These are phyloP conservation scores for Agaricus subrufescens DNA, from an alignment of 768 basidiomycete genomes.

Conservation along the genomic window DNA sequence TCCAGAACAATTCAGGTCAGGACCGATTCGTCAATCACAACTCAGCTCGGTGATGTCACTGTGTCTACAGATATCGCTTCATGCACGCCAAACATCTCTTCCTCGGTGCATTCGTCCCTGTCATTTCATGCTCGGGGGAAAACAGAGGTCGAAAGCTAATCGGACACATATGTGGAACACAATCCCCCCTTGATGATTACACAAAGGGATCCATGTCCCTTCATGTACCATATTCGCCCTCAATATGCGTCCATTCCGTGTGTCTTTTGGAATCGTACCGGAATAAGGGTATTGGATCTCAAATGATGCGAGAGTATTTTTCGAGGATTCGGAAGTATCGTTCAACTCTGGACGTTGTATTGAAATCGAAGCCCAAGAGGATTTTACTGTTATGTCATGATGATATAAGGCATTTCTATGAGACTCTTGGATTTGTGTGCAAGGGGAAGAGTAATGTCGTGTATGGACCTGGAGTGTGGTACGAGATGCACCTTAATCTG, in stretches of 20 bases:
- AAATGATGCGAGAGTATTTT: slow-evolving; percentile 58
- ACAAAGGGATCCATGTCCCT: slow-evolving; percentile 65
- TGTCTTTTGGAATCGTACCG: slow-evolving; percentile 42
- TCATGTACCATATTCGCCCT: slow-evolving; percentile 46
- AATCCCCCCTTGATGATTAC: slow-evolving; percentile 44
- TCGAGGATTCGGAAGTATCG: slow-evolving; percentile 32
- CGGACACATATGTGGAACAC: slow-evolving; percentile 63
- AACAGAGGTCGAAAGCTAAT: slow-evolving; percentile 37
- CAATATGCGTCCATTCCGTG: slow-evolving; percentile 69
- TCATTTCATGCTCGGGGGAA: slow-evolving; percentile 7
- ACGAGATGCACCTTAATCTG: slow-evolving; percentile 47
- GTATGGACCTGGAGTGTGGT: slow-evolving; percentile 60
- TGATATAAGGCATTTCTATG: slow-evolving; percentile 50
- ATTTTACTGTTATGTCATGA: slow-evolving; percentile 62
- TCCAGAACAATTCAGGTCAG: slow-evolving; percentile 49
- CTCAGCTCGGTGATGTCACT: not conserved
- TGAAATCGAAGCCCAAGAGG: slow-evolving; percentile 23
- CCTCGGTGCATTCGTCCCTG: slow-evolving; percentile 53
- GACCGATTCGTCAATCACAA: not conserved
- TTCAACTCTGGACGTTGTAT: slow-evolving; percentile 23
- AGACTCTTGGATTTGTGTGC: slow-evolving; percentile 56
- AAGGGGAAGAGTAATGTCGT: slow-evolving; percentile 52
- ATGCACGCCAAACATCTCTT: slow-evolving; percentile 53
- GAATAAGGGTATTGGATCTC: slow-evolving; percentile 44
- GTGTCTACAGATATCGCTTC: slow-evolving; percentile 35